Evolutionary conservation across 345 rosid genomes (phyloP).

Genomic region (Alliaria petiolata): DNA sequence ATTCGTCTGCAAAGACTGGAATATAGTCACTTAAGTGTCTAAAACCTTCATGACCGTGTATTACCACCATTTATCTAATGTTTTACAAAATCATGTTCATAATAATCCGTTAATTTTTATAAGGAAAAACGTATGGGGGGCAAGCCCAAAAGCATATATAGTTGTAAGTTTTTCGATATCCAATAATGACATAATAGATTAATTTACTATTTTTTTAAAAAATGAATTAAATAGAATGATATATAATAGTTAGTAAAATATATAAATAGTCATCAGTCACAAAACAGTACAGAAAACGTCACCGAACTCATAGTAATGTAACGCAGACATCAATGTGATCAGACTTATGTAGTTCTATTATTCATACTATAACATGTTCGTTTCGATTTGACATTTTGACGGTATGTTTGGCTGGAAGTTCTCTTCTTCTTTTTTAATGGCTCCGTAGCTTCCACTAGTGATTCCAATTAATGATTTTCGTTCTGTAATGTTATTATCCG

Average conservation of each 20-base stretch:
- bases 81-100: not conserved
- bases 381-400: slow-evolving; percentile 3
- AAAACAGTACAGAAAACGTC: no score
- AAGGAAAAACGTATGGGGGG: not conserved
- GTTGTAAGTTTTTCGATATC: not conserved
- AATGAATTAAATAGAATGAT: not conserved
- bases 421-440: not conserved
- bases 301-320: no score
- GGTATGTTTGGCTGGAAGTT: not conserved
- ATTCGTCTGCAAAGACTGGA: not conserved
- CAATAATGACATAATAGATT: not conserved
- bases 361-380: not conserved
- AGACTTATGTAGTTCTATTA: not conserved
- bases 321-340: no score
- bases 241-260: not conserved
- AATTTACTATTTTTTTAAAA: no score
- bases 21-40: not conserved
- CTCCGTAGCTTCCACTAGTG: not conserved
- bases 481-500: no score
- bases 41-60: not conserved
- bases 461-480: not conserved
- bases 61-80: not conserved
- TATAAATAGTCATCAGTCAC: no score
- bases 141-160: not conserved
- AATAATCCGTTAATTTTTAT: not conserved